Evolutionary conservation across 2,329 filamentous ascomycete species (phyloP).

Genomic region (Sclerotinia spermophila): DNA sequence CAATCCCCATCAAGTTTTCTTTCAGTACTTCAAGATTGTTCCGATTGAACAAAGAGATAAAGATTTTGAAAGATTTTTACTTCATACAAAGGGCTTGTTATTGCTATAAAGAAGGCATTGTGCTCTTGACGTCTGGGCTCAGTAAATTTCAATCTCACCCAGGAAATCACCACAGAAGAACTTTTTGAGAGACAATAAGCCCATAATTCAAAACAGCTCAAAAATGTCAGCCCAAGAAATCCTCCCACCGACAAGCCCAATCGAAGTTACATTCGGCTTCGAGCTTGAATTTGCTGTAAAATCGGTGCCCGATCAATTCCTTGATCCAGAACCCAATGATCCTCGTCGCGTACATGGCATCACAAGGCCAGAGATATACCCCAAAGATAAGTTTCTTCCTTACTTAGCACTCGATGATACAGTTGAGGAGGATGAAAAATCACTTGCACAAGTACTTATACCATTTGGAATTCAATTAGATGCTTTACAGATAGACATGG

Average conservation of each 20-base stretch:
- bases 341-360: neutral
- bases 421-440: neutral
- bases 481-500: neutral
- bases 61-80: neutral
- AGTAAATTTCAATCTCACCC: no score
- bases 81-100: neutral
- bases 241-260: neutral
- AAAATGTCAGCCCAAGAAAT: neutral
- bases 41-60: neutral
- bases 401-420: neutral
- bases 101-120: neutral
- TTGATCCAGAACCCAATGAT: neutral
- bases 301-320: neutral
- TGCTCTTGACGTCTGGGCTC: neutral
- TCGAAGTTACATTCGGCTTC: neutral
- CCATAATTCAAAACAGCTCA: neutral
- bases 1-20: neutral
- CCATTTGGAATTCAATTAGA: neutral
- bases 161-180: neutral
- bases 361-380: neutral
- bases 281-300: neutral
- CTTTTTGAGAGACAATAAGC: neutral
- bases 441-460: neutral
- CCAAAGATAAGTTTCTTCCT: neutral
- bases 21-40: neutral